These are phyloP conservation scores for Apiospora hydei DNA, from an alignment of 2,329 filamentous ascomycete genomes.

Conservation along the genomic window DNA sequence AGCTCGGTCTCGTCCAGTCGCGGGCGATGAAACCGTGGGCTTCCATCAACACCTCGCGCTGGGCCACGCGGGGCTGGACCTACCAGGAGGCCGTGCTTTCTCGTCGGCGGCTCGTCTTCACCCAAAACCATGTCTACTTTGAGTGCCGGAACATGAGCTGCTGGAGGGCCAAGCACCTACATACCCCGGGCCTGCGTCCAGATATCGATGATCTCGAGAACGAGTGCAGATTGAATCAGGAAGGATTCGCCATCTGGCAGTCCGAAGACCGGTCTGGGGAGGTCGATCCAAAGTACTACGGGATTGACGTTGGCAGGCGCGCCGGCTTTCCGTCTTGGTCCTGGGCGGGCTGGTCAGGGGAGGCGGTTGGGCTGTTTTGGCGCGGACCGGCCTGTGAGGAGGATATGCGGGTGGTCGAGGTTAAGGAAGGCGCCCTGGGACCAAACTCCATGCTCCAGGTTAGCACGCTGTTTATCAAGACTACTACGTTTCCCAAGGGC, in stretches of 20 bases:
- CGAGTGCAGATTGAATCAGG: too few species aligned
- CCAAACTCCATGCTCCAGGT: background rate
- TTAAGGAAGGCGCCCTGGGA: background rate
- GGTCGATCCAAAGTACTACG: too few species aligned
- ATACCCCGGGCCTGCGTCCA: too few species aligned
- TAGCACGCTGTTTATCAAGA: too few species aligned
- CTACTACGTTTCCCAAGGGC: too few species aligned
- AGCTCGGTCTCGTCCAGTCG: background rate
- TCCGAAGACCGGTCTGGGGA: too few species aligned
- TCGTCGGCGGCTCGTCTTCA: background rate
- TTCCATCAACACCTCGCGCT: background rate
- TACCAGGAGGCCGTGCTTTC: background rate
- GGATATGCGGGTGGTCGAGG: background rate
- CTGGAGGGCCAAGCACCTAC: background rate
- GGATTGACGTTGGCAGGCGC: background rate
- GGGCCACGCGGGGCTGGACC: background rate
- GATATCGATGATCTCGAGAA: too few species aligned
- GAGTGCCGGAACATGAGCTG: background rate
- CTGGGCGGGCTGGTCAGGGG: background rate
- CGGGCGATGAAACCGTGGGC: fast-evolving
- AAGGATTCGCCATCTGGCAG: too few species aligned
- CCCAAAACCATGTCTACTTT: background rate
- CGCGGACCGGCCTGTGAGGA: too few species aligned
- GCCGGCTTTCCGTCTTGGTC: background rate
- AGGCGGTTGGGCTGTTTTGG: too few species aligned